Evolutionary conservation across 2,329 filamentous ascomycete species (phyloP).

Genomic region (Chrysoporthe cubensis): DNA sequence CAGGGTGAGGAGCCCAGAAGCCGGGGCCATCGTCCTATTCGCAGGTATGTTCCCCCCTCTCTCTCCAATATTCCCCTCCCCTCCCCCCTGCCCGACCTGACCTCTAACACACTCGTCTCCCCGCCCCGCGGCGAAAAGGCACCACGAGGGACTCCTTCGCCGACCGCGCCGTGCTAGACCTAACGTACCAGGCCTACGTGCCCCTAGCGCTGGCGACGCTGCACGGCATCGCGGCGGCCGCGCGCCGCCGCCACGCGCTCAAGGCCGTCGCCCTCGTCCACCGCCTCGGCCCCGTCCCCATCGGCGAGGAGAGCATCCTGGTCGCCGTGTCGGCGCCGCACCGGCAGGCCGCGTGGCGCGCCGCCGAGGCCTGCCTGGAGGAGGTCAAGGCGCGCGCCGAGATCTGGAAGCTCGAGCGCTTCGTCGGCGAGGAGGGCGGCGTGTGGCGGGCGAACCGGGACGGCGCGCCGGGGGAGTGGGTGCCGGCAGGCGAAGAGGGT

Average conservation of each 20-base stretch:
- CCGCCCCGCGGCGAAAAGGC: slow-evolving; percentile 44
- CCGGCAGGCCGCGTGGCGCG: slow-evolving; percentile 81
- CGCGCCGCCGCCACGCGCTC: slow-evolving; percentile 58
- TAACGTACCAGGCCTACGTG: slow-evolving; percentile 76
- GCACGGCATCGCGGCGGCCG: slow-evolving; percentile 64
- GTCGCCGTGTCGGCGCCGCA: slow-evolving; percentile 86
- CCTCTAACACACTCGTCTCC: not conserved
- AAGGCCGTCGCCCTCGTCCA: slow-evolving; percentile 80
- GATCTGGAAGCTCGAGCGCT: slow-evolving; percentile 94
- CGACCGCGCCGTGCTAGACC: slow-evolving; percentile 71
- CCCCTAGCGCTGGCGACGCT: slow-evolving; percentile 72
- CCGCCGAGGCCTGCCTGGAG: slow-evolving; percentile 88
- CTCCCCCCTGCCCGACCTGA: not conserved
- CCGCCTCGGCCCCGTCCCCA: slow-evolving; percentile 80
- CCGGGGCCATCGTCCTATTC: slow-evolving; percentile 78
- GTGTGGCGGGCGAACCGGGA: slow-evolving; percentile 90
- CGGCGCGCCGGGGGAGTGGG: slow-evolving; percentile 60
- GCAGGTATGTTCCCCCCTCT: slow-evolving; percentile 58
- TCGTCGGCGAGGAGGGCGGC: slow-evolving; percentile 67
- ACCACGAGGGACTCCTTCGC: slow-evolving; percentile 79
- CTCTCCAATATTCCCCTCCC: too few species aligned
- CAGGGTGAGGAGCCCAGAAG: slow-evolving; percentile 71
- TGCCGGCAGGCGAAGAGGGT: slow-evolving; percentile 30
- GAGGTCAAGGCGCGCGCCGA: slow-evolving; percentile 85
- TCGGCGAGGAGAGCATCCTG: slow-evolving; percentile 91